phyloP scores from a whole-genome alignment of 2,329 filamentous ascomycete genomes.

The Tolypocladium guangdongense region DNA sequence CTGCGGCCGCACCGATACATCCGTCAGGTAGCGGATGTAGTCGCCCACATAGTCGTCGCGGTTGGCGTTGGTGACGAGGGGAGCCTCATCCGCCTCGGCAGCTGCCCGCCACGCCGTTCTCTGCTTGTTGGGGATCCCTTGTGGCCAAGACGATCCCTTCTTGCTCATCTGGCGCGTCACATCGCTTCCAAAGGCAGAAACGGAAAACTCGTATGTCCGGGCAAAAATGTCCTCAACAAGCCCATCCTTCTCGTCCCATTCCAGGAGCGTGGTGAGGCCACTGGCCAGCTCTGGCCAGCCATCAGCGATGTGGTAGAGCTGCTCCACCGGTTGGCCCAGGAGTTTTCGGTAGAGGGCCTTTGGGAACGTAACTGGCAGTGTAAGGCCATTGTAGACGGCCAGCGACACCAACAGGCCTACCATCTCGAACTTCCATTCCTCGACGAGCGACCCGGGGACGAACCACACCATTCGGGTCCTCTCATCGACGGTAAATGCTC shows the following conservation, averaged over 20 bases:
- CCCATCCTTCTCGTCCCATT: slow-evolving; percentile 67
- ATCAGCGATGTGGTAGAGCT: slow-evolving; percentile 68
- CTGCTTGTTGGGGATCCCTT: slow-evolving; percentile 26
- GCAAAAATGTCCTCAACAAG: slow-evolving; percentile 72
- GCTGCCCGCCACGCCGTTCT: slow-evolving; percentile 14
- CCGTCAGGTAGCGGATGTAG: slow-evolving; percentile 75
- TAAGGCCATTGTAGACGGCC: slow-evolving; percentile 87
- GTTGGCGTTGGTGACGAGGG: slow-evolving; percentile 72
- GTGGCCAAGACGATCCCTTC: slow-evolving; percentile 38
- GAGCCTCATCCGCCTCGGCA: slow-evolving; percentile 40
- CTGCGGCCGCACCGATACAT: slow-evolving; percentile 66
- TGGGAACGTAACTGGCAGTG: slow-evolving; percentile 82
- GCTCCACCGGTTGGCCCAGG: slow-evolving; percentile 55
- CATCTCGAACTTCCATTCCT: slow-evolving; percentile 82
- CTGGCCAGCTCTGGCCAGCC: slow-evolving; percentile 77
- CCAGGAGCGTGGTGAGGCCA: slow-evolving; percentile 60
- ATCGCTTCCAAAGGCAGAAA: slow-evolving; percentile 44
- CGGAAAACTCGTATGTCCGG: slow-evolving; percentile 78
- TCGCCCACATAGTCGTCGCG: slow-evolving; percentile 68
- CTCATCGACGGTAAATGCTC: slow-evolving; percentile 68
- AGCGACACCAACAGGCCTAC: slow-evolving; percentile 80
- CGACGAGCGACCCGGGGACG: slow-evolving; percentile 67
- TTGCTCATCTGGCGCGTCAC: slow-evolving; percentile 46
- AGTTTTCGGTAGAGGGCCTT: slow-evolving; percentile 74
- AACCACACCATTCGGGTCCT: slow-evolving; percentile 81